Conservation (phyloP, 306 rosid genomes). For the Potentilla sterilis region DNA sequence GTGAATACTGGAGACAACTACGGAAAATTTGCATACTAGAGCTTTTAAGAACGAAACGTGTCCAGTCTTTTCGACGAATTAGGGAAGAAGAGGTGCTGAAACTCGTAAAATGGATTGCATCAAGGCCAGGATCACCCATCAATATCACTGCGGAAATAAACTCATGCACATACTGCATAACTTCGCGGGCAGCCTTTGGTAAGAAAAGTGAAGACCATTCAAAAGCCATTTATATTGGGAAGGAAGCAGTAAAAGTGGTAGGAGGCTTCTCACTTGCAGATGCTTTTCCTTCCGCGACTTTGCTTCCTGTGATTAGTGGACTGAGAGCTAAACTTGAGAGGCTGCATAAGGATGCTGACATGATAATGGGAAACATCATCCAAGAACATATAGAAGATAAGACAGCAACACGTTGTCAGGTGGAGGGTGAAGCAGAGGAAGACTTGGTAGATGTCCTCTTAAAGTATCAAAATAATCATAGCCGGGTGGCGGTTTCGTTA, state of each 20-base stretch:
- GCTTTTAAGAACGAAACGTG: conserved; percentile 22
- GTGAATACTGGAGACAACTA: conserved; percentile 10
- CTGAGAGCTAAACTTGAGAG: conserved; percentile 30
- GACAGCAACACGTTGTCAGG: not conserved
- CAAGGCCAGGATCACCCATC: conserved; percentile 22
- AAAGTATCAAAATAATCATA: too few species aligned
- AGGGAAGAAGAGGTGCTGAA: not conserved
- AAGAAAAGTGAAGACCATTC: conserved; percentile 28
- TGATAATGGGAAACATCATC: not conserved
- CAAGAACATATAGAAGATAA: not conserved
- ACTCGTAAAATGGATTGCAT: conserved; percentile 15
- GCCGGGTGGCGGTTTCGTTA: too few species aligned
- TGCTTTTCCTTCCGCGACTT: conserved; percentile 35
- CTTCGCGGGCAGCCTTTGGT: conserved; percentile 39
- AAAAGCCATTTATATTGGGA: not conserved
- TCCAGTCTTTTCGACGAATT: not conserved
- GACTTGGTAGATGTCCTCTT: too few species aligned
- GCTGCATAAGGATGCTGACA: conserved; percentile 13
- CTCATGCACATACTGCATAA: conserved; percentile 8
- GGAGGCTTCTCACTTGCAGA: conserved; percentile 32
- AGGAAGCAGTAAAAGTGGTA: not conserved
- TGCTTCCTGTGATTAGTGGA: conserved; percentile 21
- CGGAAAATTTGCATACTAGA: conserved; percentile 26
- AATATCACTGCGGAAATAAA: conserved; percentile 26
- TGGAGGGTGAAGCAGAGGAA: not conserved